phyloP scores from a whole-genome alignment of 75 land plant species.

The Pinus tabuliformis region DNA sequence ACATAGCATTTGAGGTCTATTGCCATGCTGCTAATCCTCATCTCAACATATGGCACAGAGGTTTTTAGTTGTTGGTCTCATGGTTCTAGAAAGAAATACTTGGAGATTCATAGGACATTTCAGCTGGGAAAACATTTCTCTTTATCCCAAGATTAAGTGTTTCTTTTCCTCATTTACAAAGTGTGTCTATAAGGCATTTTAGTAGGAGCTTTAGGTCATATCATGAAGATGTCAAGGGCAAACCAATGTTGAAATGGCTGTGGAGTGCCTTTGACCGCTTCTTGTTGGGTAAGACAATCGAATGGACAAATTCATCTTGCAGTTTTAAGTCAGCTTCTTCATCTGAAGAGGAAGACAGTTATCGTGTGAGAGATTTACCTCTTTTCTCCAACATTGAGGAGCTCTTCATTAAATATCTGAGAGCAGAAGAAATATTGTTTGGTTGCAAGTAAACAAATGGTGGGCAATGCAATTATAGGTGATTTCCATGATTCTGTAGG shows the following conservation, averaged over 20 bases:
- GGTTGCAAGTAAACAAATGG: conserved; percentile 97
- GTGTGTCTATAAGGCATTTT: conserved; percentile 49
- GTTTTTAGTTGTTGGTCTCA: too few species aligned
- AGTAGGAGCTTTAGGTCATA: conserved; percentile 44
- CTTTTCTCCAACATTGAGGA: conserved; percentile 45
- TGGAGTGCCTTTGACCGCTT: conserved; percentile 62
- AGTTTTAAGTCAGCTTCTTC: conserved; percentile 34
- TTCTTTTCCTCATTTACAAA: conserved; percentile 42
- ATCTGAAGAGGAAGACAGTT: conserved; percentile 54
- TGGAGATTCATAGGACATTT: too few species aligned
- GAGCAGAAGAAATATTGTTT: conserved; percentile 41
- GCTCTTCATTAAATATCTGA: conserved; percentile 28
- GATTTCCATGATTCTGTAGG: too few species aligned
- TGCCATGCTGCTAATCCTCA: too few species aligned
- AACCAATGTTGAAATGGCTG: conserved; percentile 49
- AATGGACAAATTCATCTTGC: conserved; percentile 36
- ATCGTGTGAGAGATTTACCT: conserved; percentile 30
- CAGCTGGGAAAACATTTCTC: too few species aligned
- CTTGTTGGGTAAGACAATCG: conserved; percentile 33
- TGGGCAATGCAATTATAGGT: too few species aligned
- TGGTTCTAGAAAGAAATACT: too few species aligned
- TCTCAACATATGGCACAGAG: too few species aligned
- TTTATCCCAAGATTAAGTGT: too few species aligned
- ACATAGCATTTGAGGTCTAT: too few species aligned
- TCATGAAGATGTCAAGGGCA: conserved; percentile 23